Evolutionary conservation across 306 rosid genomes (phyloP).

Genomic region (Trichosanthes truncata): DNA sequence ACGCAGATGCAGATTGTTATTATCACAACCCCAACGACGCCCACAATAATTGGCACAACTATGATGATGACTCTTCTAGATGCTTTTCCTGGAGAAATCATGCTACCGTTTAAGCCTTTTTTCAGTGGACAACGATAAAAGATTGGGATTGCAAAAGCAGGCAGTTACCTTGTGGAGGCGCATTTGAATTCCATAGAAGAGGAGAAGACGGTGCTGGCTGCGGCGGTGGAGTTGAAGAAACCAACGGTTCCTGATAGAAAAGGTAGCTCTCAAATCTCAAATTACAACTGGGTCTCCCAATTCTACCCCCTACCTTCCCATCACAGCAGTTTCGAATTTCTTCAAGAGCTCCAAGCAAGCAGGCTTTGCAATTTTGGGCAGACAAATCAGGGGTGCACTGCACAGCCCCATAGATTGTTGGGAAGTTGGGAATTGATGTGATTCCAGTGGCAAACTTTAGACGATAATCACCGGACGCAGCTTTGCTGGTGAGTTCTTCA

Average conservation of each 20-base stretch:
- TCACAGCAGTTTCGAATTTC: fast-evolving
- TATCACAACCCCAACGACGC: neutral
- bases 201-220: neutral
- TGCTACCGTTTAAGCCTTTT: no score
- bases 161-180: neutral
- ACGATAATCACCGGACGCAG: neutral
- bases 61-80: neutral
- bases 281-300: slow-evolving; percentile 9
- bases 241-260: neutral
- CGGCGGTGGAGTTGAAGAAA: neutral
- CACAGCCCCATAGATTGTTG: neutral
- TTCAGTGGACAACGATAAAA: no score
- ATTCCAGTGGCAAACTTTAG: slow-evolving; percentile 4
- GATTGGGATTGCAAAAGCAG: neutral
- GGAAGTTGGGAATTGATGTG: neutral
- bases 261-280: neutral
- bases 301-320: neutral
- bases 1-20: neutral
- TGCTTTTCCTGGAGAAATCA: neutral
- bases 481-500: neutral
- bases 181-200: neutral
- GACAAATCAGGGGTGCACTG: slow-evolving; percentile 24
- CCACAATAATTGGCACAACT: neutral
- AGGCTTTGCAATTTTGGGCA: neutral
- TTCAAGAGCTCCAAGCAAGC: neutral